Evolutionary conservation across 2,329 filamentous ascomycete genomes (phyloP), one percentile per base, ranked within the genome.

Genomic region (Penicillium frequentans): DNA sequence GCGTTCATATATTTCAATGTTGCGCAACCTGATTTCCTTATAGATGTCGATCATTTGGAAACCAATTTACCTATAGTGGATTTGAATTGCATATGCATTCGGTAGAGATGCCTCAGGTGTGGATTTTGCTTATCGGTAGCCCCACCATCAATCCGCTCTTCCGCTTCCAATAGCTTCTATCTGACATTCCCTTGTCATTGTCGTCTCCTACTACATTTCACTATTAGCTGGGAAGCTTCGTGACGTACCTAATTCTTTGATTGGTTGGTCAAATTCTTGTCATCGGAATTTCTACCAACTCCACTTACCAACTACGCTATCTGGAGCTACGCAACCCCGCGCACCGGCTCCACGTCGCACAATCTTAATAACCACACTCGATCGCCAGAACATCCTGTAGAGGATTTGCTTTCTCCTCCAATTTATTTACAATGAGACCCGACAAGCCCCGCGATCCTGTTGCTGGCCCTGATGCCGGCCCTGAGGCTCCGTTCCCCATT

Each of bases 401-500:
- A 27, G 19, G 13, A 23, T 49, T 37, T n/a, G 13, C 3, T 14
- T 39, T 11, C 29, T 14, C 6, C 27, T 19, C 39, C 21, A 16
- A 27, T 24, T 21, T 33, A n/a, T 24, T 5, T 27, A 45, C 24
- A 24, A 82, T 82, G 79, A 73, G 74, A 54, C 78, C 82, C 63
- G 71, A 80, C 61, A 72, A 75, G 27, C 78, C 82, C 61, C 87
- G 91, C 60, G 87, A 90, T 47, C 79, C 82, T 51, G 84, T 95
- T 64, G 85, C 91, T 57, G 93, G 93, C 55, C 81, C 88, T 9
- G 85, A 90, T 44, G 75, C 79, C 39, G 91, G 91, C 3, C 93
- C 93, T 13, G 81, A 86, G 67, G 51, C 85, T 6, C 95, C 95
- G 0, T 98, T 87, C 74, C 95, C 95, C 0, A 82, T 96, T 66